Conservation (phyloP, 2,329 filamentous ascomycete genomes). For the Canariomyces notabilis region DNA sequence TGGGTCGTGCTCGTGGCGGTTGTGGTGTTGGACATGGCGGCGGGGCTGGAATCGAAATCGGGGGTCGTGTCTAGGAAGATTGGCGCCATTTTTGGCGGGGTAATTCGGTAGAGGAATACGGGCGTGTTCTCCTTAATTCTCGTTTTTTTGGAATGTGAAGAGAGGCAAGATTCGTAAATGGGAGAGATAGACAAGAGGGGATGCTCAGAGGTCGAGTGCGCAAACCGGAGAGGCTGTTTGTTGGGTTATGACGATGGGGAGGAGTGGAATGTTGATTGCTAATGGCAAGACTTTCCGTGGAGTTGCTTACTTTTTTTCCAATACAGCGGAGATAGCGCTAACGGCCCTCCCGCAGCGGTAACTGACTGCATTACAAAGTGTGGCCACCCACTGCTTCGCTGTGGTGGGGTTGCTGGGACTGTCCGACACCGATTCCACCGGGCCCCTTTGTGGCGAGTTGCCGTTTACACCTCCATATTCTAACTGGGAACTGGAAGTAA, state of each 20-base stretch:
- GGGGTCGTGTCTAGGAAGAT: conserved; percentile 40
- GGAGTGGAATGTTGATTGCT: conserved; percentile 9
- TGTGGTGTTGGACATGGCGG: conserved; percentile 11
- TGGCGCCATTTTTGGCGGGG: neutral
- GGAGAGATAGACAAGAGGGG: neutral
- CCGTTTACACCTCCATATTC: too few species aligned
- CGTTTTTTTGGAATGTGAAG: conserved; percentile 1
- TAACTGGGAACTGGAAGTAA: too few species aligned
- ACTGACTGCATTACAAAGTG: conserved; percentile 20
- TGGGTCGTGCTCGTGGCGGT: conserved; percentile 8
- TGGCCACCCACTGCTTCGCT: conserved; percentile 9
- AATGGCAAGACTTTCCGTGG: conserved; percentile 17
- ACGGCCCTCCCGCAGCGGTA: neutral
- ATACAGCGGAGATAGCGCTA: conserved; percentile 9
- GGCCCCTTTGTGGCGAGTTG: too few species aligned
- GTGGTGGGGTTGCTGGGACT: too few species aligned
- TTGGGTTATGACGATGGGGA: neutral
- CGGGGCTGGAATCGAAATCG: conserved; percentile 39
- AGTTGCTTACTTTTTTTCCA: conserved; percentile 18
- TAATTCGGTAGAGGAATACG: too few species aligned
- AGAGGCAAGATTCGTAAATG: neutral
- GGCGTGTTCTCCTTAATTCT: too few species aligned
- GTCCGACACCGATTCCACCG: too few species aligned
- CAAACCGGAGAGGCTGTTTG: neutral
- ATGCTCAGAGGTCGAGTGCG: neutral